Base-by-base conservation (phyloP, 805 yeast genomes). In the Starmerella tilneyi region DNA sequence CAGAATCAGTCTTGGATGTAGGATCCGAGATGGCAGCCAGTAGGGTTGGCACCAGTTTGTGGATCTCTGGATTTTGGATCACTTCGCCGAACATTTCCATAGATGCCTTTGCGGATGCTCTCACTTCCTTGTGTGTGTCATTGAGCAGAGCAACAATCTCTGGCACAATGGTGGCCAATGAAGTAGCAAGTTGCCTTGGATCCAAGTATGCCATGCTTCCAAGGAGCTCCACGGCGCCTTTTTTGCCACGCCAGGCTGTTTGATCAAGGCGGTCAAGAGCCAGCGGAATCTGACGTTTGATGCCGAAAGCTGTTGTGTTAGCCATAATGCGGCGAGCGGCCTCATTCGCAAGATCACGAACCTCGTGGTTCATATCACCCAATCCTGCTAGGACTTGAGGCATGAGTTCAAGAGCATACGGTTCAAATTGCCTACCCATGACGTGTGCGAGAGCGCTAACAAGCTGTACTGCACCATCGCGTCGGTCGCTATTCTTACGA, bases 141-240 rank as follows among this genome's bases (percentile, higher is more conserved):
- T 83, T 86, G 59, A 92, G 69, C 21, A 88, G 95, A 52, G 92
- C 88, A 46, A 89, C 98, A 65, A 92, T 86, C 60, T 89, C 94
- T 1, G 99, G 99, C 49, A 92, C 84, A 66, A 92, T 89, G 0
- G 78, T 77, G 0, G 96, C 82, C 55, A 92, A 69, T 0, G 96
- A 85, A 0, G 88, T 74, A 2, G 96, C 85, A 54, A 92, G 70
- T 60, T 92, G 98, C 2, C 92, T 73, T 3, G 98, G 98, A 58
- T 89, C 96, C 50, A 92, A 71, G 62, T 86, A 92, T 0, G 98
- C 98, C 98, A 92, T 92, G 20, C 95, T 79, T 64, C 99, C 99
- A 37, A 92, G 73, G 43, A 92, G 67, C 61, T 92, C 97, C 16
- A 92, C 97, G 6, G 97, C 84, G 4, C 97, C 98, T 65, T 86